Evolutionary conservation across 495 filamentous ascomycete genomes (phyloP).

Genomic region (Daldinia bambusicola): DNA sequence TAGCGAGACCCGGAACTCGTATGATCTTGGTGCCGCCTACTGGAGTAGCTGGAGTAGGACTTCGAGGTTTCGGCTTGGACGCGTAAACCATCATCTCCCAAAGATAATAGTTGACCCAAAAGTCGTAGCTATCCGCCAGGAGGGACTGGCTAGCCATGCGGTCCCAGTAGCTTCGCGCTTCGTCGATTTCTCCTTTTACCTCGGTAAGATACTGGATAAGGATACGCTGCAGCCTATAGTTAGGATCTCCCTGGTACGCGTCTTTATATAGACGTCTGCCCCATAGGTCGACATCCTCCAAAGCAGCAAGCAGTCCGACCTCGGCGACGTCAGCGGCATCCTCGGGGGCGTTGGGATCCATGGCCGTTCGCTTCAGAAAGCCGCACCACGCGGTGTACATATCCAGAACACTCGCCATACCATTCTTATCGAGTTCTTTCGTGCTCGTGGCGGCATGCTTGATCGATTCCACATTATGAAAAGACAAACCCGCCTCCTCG

Average conservation of each 20-base stretch:
- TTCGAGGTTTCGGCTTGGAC: slow-evolving; percentile 53
- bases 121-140: slow-evolving; percentile 82
- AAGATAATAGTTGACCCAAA: slow-evolving; percentile 89
- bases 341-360: slow-evolving; percentile 78
- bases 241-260: slow-evolving; percentile 80
- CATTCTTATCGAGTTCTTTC: slow-evolving; percentile 73
- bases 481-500: slow-evolving; percentile 77
- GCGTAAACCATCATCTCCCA: slow-evolving; percentile 81
- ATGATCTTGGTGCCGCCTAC: slow-evolving; percentile 44
- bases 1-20: slow-evolving; percentile 69
- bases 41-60: slow-evolving; percentile 55
- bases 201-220: slow-evolving; percentile 90
- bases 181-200: slow-evolving; percentile 69
- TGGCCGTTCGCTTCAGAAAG: slow-evolving; percentile 84
- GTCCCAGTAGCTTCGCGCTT: slow-evolving; percentile 77
- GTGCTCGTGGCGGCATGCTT: slow-evolving; percentile 92
- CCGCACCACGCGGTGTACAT: slow-evolving; percentile 94
- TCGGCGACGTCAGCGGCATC: slow-evolving; percentile 93
- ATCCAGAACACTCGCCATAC: slow-evolving; percentile 85
- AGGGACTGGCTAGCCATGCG: slow-evolving; percentile 66
- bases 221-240: slow-evolving; percentile 87
- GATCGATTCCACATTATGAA: slow-evolving; percentile 83
- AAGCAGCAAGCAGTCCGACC: slow-evolving; percentile 83
- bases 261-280: slow-evolving; percentile 80
- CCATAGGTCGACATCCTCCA: slow-evolving; percentile 82